These are phyloP conservation scores for Diaporthe longicolla DNA, from an alignment of 2,329 filamentous ascomycete species.

Conservation along the genomic window DNA sequence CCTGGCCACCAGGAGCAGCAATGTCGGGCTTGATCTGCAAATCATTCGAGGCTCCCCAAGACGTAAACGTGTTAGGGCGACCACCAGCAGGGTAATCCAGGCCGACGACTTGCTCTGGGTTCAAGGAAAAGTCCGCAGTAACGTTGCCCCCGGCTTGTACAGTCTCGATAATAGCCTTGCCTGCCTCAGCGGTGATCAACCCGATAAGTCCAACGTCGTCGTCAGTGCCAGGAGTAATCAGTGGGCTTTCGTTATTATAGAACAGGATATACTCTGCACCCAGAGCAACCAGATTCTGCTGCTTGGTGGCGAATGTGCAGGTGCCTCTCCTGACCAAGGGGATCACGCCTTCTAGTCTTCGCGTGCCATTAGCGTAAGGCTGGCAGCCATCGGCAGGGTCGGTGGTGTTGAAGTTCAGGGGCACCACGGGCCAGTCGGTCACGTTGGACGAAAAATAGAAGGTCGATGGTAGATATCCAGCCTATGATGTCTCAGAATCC, in stretches of 20 bases:
- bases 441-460: slow-evolving; percentile 41
- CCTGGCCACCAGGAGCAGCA: slow-evolving; percentile 56
- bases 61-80: slow-evolving; percentile 56
- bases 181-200: slow-evolving; percentile 48
- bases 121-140: slow-evolving; percentile 48
- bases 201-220: slow-evolving; percentile 37
- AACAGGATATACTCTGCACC: slow-evolving; percentile 51
- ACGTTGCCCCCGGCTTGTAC: slow-evolving; percentile 50
- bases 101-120: slow-evolving; percentile 17
- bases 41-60: slow-evolving; percentile 60
- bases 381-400: slow-evolving; percentile 55
- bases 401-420: slow-evolving; percentile 45
- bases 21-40: slow-evolving; percentile 60
- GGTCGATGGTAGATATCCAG: slow-evolving; percentile 41
- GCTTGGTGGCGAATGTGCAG: slow-evolving; percentile 46
- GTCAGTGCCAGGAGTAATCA: slow-evolving; percentile 2
- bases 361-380: slow-evolving; percentile 53
- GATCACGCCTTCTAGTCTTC: slow-evolving; percentile 57
- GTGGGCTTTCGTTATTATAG: slow-evolving; percentile 50
- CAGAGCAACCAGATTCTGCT: slow-evolving; percentile 50
- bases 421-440: slow-evolving; percentile 46
- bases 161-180: slow-evolving; percentile 51
- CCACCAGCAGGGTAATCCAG: slow-evolving; percentile 48
- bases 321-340: slow-evolving; percentile 57
- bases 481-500: background rate